Percentiles rank a stretch among this genome's conserved stretches.
These are phyloP conservation scores for Conringia planisiliqua DNA, from an alignment of 345 rosid genomes.

Conservation along the genomic window DNA sequence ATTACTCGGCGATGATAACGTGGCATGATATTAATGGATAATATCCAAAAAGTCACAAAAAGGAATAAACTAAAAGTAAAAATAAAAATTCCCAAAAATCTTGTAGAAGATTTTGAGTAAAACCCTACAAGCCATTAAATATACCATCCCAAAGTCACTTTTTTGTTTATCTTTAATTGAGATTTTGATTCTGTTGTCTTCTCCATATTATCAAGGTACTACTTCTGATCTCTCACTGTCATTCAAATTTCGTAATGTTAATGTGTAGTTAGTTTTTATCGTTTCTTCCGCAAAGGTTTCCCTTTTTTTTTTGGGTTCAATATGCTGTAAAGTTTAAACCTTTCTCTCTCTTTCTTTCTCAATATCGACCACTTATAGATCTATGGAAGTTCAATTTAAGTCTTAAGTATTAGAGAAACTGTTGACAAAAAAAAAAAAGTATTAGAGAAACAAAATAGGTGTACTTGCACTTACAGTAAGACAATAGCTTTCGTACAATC, in stretches of 20 bases:
- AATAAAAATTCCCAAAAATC: background rate
- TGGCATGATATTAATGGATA: background rate
- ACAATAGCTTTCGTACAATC: background rate
- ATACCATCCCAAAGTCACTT: background rate
- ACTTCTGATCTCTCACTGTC: background rate
- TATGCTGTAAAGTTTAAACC: background rate
- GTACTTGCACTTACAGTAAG: background rate
- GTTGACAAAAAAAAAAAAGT: too few species aligned
- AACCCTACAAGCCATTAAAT: slow-evolving; percentile 29
- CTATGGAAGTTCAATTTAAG: background rate
- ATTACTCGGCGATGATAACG: background rate
- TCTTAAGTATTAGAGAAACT: background rate
- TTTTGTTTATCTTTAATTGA: too few species aligned
- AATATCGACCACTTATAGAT: background rate
- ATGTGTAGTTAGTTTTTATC: background rate
- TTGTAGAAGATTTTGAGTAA: background rate
- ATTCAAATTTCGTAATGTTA: background rate
- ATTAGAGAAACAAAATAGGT: background rate
- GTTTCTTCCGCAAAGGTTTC: background rate
- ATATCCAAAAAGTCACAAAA: background rate
- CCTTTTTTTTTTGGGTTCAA: background rate
- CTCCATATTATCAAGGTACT: background rate
- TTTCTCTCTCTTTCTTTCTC: background rate
- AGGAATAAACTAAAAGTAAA: background rate
- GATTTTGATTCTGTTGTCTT: background rate